Conservation (phyloP, 306 rosid species). For the Ormosia emarginata region DNA sequence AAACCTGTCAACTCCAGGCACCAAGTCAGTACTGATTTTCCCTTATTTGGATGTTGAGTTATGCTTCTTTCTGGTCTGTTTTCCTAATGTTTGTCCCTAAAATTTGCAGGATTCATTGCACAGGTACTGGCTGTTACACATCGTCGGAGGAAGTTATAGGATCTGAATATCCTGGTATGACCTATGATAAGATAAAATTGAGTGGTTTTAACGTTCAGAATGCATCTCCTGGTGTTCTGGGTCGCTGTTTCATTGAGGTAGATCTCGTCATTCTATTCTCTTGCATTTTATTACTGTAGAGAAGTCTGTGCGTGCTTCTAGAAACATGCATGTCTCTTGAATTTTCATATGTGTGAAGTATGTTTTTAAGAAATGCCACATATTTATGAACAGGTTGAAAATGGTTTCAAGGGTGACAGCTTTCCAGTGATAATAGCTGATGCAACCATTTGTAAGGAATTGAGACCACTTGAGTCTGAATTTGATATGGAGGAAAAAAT, state of each 20-base stretch:
- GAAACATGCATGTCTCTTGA: neutral
- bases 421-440: conserved; percentile 87
- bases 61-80: conserved; percentile 8
- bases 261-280: neutral
- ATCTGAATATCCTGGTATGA: conserved; percentile 40
- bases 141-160: conserved; percentile 56
- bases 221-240: conserved; percentile 57
- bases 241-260: conserved; percentile 95
- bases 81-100: conserved; percentile 3
- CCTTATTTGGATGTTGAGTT: conserved; percentile 1
- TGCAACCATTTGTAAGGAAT: conserved; percentile 70
- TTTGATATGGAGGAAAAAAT: conserved; percentile 43
- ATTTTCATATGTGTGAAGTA: neutral
- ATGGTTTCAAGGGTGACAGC: conserved; percentile 78
- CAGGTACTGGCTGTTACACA: conserved; percentile 58
- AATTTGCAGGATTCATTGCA: conserved; percentile 79
- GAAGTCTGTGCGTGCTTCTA: neutral
- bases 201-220: conserved; percentile 50
- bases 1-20: conserved; percentile 70
- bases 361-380: neutral
- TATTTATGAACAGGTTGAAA: conserved; percentile 67
- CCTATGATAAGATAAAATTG: conserved; percentile 61
- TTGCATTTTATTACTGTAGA: neutral
- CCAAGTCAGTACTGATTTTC: conserved; percentile 48
- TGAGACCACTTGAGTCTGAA: conserved; percentile 68